Base-by-base conservation (phyloP, 768 basidiomycete genomes). In the Podaxis rugospora region DNA sequence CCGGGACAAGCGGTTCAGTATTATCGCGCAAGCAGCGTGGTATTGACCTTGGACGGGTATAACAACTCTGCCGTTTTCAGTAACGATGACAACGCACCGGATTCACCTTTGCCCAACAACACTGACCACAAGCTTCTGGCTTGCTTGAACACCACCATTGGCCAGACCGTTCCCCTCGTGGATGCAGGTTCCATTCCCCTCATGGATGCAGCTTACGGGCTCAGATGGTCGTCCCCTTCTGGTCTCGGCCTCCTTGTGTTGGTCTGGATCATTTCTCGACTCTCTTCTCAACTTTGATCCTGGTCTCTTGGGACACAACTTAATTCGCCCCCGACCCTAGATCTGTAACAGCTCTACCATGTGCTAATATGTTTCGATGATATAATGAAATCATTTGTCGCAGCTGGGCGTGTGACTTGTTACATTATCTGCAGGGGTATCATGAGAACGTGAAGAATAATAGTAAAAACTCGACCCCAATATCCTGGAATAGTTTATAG, bases 71-170 rank as follows among this genome's bases (percentile, higher is more conserved):
- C 78, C 5, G 80, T 75, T 2, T 70, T 83, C 25, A 49, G 67
- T 16, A 71, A 69, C 39, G 65, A 69, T 1, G 74, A 83, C 21
- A 69, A 75, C 6, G 80, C 75, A 0, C 70, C 81, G 0, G 75
- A 83, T 58, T 74, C 80, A 0, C 78, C 85, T 0, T 73, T 90
- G 1, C 87, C 87, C 0, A 68, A 70, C 1, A 74, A 73, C 47
- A 74, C 86, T n/a, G 81, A 88, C 64, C 71, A 55, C 35, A 74
- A 68, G 1, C 72, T 89, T 10, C 66, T 89, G 40, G 63, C 70
- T 28, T 90, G 89, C 62, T 63, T 90, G 51, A 90, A 90, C 63
- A 63, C 71, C 32, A 89, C 89, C 2, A 86, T 89, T 53, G 86
- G 80, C 2, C 68, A 63, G 18, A 78, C 83, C 1, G 85, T 81